A percentile compares a stretch with the other conserved stretches of the same genome.
These are phyloP conservation scores for Coemansia sp. DNA, from an alignment of 192 early-diverging fungal species.

Conservation along the genomic window DNA sequence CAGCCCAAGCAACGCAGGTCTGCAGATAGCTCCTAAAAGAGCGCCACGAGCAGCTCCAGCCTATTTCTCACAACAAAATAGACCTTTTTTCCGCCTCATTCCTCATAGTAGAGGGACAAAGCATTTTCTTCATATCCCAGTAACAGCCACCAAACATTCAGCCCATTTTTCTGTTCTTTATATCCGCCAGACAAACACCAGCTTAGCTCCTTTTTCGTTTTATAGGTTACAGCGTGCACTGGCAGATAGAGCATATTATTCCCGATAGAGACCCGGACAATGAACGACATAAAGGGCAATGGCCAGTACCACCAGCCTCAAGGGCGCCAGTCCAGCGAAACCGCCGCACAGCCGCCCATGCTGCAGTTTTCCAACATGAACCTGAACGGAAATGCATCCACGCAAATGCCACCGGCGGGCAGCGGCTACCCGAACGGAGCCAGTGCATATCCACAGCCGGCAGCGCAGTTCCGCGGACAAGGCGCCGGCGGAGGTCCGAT, in stretches of 20 bases:
- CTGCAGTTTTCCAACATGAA: constrained; percentile 30
- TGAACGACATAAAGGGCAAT: constrained; percentile 4
- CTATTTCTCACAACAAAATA: too few species aligned
- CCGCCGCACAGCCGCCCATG: constrained; percentile 9
- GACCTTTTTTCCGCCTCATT: too few species aligned
- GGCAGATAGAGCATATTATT: constrained; percentile 1
- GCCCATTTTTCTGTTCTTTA: too few species aligned
- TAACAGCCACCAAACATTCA: too few species aligned
- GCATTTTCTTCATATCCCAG: too few species aligned
- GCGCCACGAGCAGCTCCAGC: too few species aligned
- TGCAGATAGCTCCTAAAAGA: too few species aligned
- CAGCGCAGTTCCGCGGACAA: constrained; percentile 4
- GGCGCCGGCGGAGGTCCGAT: background rate
- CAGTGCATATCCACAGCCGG: constrained; percentile 43
- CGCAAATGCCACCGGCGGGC: background rate
- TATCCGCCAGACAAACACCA: too few species aligned
- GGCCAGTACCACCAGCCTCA: constrained; percentile 9
- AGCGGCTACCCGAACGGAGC: background rate
- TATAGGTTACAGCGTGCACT: constrained; percentile 1
- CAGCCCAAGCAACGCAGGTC: too few species aligned
- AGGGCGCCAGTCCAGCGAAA: constrained; percentile 14
- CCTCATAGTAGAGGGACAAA: too few species aligned
- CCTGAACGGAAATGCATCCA: constrained; percentile 7
- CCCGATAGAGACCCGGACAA: background rate
- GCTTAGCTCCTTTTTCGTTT: too few species aligned